Evolutionary conservation across 192 early-diverging fungal species (phyloP).

Genomic region (Coemansia umbellata): DNA sequence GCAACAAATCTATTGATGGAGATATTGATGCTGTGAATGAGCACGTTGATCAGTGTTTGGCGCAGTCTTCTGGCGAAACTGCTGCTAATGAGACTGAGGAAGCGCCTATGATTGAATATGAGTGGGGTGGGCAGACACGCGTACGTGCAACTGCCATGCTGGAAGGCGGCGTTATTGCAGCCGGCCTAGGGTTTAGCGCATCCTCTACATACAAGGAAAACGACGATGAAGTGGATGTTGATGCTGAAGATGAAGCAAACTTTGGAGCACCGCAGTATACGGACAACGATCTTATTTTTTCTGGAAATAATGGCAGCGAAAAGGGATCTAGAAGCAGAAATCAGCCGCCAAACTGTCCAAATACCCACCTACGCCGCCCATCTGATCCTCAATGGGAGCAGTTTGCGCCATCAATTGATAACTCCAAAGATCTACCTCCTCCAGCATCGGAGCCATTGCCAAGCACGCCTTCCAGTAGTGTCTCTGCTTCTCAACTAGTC

Average conservation of each 20-base stretch:
- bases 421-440: background rate
- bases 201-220: constrained; percentile 55
- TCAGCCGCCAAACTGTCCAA: constrained; percentile 42
- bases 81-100: background rate
- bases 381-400: constrained; percentile 28
- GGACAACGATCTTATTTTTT: constrained; percentile 60
- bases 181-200: constrained; percentile 13
- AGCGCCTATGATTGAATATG: constrained; percentile 65
- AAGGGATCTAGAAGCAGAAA: background rate
- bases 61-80: background rate
- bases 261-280: constrained; percentile 74
- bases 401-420: constrained; percentile 3
- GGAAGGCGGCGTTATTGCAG: constrained; percentile 60
- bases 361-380: constrained; percentile 37
- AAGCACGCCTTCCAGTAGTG: background rate
- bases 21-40: constrained; percentile 60
- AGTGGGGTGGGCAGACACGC: constrained; percentile 76
- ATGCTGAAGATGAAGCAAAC: constrained; percentile 68
- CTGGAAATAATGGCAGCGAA: background rate
- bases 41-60: constrained; percentile 77
- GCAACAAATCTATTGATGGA: constrained; percentile 10
- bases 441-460: constrained; percentile 2
- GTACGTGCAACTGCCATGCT: constrained; percentile 76
- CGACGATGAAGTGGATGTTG: constrained; percentile 81
- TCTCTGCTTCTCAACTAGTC: constrained; percentile 53